Percentiles rank a stretch among this genome's conserved stretches.
phyloP scores from a whole-genome alignment of 2,329 filamentous ascomycete genomes.

The Aspergillus hortae region DNA sequence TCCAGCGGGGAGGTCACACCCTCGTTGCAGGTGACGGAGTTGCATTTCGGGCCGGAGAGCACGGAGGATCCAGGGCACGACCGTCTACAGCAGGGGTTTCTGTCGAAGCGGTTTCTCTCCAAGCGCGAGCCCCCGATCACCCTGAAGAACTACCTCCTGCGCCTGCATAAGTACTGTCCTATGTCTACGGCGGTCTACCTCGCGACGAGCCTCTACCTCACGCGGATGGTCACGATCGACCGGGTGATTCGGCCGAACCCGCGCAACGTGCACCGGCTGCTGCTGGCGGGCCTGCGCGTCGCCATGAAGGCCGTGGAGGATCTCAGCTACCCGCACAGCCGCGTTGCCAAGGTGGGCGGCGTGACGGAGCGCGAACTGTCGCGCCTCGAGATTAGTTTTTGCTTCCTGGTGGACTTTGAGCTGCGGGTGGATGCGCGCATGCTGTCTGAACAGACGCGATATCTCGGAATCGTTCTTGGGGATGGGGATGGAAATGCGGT shows the following conservation, averaged over 20 bases:
- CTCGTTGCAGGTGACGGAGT: conserved; percentile 25
- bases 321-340: conserved; percentile 76
- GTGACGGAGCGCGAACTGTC: conserved; percentile 79
- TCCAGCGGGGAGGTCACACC: conserved; percentile 18
- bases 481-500: conserved; percentile 1
- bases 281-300: conserved; percentile 78
- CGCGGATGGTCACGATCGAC: conserved; percentile 74
- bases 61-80: conserved; percentile 58
- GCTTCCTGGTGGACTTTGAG: conserved; percentile 81
- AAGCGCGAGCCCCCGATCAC: conserved; percentile 80
- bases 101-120: conserved; percentile 90
- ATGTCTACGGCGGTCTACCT: conserved; percentile 94
- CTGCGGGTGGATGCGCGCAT: conserved; percentile 61
- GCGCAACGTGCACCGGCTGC: conserved; percentile 79
- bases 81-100: conserved; percentile 75
- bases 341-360: conserved; percentile 83
- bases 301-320: conserved; percentile 97
- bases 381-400: conserved; percentile 83
- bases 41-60: conserved; percentile 33
- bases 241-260: conserved; percentile 74
- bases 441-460: conserved; percentile 50
- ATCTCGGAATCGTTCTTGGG: conserved; percentile 22
- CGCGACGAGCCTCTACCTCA: conserved; percentile 82
- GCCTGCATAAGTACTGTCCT: conserved; percentile 86
- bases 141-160: conserved; percentile 77